Evolutionary conservation across 129 eudicot genomes (phyloP), one percentile per base, ranked within the genome.

Genomic region (Flaveria trinervia): DNA sequence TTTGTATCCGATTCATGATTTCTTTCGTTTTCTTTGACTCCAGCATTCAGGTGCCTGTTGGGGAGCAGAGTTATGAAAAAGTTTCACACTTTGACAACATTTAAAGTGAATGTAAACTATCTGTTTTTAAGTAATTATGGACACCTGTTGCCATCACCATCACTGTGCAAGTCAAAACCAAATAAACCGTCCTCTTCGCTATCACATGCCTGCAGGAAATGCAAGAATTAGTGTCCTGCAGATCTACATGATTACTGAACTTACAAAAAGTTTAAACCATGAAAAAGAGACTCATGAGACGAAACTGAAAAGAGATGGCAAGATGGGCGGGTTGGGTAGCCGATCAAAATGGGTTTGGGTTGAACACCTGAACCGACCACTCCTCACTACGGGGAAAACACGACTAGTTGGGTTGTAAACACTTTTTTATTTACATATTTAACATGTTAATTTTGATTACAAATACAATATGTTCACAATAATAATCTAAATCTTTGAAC

Each of bases 161-260:
- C 98, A 84, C 97, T 93, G 82, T 90, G 98, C 86, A 90, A 50
- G 86, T 93, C 98, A 79, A 93, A 93, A 65, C 89, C 85, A 82
- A 93, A 86, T 76, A 93, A 79, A 74, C 97, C 98, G 75, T 93
- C 96, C 57, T 93, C 92, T 75, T 90, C 92, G 20, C 68, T 61
- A 45, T 93, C 92, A 72, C 97, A 90, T 7, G 97, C 94, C 97
- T 90, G 79, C 74, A 76, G 62, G 46, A 80, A 49, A 67, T 76
- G 62, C 64, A 70, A 54, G 25, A 33, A 13, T 72, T 51, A 75
- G 51, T 51, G 28, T 9, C 51, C 16, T 7, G 17, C 36, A 43
- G 56, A 68, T 10, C 43, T 16, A 20, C 25, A 2, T 16, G 60
- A 16, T 52, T 79, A 51, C 57, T 22, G 28, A 57, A 57, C 65